Evolutionary conservation across 805 yeast species (phyloP).

Genomic region (Teunomyces kruisii): DNA sequence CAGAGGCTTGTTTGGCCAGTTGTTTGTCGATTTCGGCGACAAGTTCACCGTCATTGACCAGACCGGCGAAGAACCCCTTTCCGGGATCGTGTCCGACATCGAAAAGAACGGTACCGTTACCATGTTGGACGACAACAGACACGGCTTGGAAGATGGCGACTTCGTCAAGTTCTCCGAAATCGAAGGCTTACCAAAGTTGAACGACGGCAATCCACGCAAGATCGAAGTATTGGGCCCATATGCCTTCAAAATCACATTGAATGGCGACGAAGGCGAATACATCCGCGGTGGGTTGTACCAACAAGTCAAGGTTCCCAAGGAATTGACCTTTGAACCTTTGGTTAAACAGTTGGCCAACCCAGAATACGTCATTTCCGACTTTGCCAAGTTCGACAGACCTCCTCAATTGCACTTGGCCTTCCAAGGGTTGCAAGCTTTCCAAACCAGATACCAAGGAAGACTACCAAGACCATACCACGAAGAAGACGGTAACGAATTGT

Average conservation of each 20-base stretch:
- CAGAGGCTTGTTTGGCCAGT: slow-evolving; percentile 83
- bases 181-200: slow-evolving; percentile 71
- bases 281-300: slow-evolving; percentile 85
- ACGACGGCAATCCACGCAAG: slow-evolving; percentile 71
- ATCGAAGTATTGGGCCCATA: slow-evolving; percentile 92
- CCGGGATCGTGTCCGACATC: slow-evolving; percentile 87
- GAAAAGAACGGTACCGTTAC: slow-evolving; percentile 90
- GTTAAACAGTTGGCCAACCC: slow-evolving; percentile 69
- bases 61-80: slow-evolving; percentile 88
- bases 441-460: slow-evolving; percentile 55
- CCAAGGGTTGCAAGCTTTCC: slow-evolving; percentile 82
- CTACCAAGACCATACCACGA: slow-evolving; percentile 77
- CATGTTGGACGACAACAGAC: slow-evolving; percentile 87
- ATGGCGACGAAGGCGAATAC: slow-evolving; percentile 59
- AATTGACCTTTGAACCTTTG: slow-evolving; percentile 62
- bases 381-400: slow-evolving; percentile 92
- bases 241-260: slow-evolving; percentile 74
- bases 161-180: slow-evolving; percentile 85
- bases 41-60: slow-evolving; percentile 77
- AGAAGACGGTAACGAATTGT: slow-evolving; percentile 69
- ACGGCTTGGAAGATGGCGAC: slow-evolving; percentile 90
- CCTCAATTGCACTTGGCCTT: slow-evolving; percentile 88
- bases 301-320: slow-evolving; percentile 83
- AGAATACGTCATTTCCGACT: slow-evolving; percentile 79
- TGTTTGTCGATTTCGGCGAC: slow-evolving; percentile 89